A percentile compares a stretch with the other conserved stretches of the same genome.
Conservation (phyloP, 2,329 filamentous ascomycete genomes). For the Arthrobotrys megalospora region DNA sequence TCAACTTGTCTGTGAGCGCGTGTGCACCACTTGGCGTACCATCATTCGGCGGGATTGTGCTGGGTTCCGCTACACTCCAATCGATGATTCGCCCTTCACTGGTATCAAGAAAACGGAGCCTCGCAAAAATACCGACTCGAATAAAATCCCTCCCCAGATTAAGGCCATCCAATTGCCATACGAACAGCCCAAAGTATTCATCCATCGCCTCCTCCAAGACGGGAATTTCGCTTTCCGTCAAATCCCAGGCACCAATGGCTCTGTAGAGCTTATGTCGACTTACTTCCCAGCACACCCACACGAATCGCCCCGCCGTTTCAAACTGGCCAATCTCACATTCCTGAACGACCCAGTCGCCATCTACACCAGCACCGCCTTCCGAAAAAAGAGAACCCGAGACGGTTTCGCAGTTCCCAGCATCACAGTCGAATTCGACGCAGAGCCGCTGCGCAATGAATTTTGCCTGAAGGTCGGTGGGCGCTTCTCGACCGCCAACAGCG, state of each 20-base stretch:
- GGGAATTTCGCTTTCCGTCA: constrained; percentile 60
- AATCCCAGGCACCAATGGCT: constrained; percentile 18
- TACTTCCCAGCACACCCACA: constrained; percentile 35
- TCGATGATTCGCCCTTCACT: constrained; percentile 38
- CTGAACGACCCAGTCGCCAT: constrained; percentile 55
- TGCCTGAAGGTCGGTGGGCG: constrained; percentile 29
- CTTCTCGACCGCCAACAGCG: constrained; percentile 29
- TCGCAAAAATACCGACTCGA: neutral
- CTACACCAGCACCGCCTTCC: constrained; percentile 31
- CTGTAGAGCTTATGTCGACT: constrained; percentile 50
- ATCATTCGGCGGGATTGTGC: constrained; percentile 52
- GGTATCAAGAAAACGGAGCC: constrained; percentile 23
- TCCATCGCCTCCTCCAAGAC: constrained; percentile 56
- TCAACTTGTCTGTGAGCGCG: constrained; percentile 50
- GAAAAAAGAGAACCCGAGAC: neutral
- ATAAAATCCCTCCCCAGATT: too few relatives aligned
- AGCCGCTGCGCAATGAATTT: constrained; percentile 55
- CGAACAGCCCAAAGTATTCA: constrained; percentile 33
- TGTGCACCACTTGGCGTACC: constrained; percentile 53
- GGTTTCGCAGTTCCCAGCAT: constrained; percentile 30
- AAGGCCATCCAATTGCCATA: neutral
- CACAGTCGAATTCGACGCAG: constrained; percentile 38
- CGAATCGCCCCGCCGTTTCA: constrained; percentile 36
- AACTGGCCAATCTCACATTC: constrained; percentile 54
- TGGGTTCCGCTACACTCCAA: constrained; percentile 41